Conservation (phyloP, 257 asterid species). For the Lantana camara region DNA sequence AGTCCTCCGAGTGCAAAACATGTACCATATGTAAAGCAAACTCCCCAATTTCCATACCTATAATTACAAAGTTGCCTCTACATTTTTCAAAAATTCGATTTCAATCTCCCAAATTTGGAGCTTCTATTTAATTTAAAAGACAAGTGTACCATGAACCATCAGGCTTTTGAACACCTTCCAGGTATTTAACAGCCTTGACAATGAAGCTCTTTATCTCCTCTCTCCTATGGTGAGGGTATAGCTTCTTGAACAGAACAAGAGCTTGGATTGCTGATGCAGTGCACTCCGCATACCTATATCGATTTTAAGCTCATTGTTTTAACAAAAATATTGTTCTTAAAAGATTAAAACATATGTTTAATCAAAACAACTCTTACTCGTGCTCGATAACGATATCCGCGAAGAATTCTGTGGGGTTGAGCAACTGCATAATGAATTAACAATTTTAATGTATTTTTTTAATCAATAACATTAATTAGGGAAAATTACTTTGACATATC, state of each 20-base stretch:
- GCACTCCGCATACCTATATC: constrained; percentile 74
- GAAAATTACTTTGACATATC: too few species aligned
- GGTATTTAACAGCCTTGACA: constrained; percentile 46
- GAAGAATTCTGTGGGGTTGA: constrained; percentile 78
- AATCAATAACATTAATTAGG: too few species aligned
- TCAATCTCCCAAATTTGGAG: background rate
- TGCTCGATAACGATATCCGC: constrained; percentile 70
- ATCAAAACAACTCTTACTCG: constrained; percentile 55
- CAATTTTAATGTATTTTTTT: background rate
- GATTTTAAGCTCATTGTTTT: background rate
- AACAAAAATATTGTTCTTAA: background rate
- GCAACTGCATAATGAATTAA: constrained; percentile 39
- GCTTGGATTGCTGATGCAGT: constrained; percentile 79
- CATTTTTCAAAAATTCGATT: too few species aligned
- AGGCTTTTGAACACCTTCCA: constrained; percentile 59
- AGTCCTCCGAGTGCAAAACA: constrained; percentile 86
- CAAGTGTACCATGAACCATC: too few species aligned
- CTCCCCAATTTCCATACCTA: constrained; percentile 86
- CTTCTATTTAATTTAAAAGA: background rate
- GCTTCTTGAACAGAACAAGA: constrained; percentile 54
- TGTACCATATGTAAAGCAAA: constrained; percentile 78
- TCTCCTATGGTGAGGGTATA: constrained; percentile 59
- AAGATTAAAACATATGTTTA: background rate
- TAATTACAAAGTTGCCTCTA: too few species aligned
- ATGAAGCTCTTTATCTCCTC: constrained; percentile 53